Base-by-base conservation (phyloP, 768 basidiomycete species). In the Mycena maculata region DNA sequence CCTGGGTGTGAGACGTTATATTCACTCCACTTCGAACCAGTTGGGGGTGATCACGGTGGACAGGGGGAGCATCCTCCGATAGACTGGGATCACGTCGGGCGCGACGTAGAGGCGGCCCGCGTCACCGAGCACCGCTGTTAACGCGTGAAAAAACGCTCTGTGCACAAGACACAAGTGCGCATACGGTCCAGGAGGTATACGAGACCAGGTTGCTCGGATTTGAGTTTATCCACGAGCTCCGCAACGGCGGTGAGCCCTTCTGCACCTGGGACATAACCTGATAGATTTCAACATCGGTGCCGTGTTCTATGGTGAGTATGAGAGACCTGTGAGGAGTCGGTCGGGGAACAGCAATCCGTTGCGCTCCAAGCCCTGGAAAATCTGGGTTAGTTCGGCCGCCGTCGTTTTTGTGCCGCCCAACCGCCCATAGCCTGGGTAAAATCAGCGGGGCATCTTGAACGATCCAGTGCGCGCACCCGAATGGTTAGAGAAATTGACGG, bases 21-120 rank as follows among this genome's bases (percentile, higher is more conserved):
- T 90, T 77, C 76, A 96, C 95, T 99, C 97, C 67, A 92, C 93
- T 82, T 99, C 98, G 72, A 96, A 99, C 88, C 96, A 98, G 75
- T 99, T 99, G 0, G 98, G 98, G 0, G 98, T 95, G 70, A 98
- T 98, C 52, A 98, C 90, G 0, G 93, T 93, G 3, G 98, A 92
- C n/a, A 89, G 80, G n/a, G 88, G 83, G 1, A 97, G 83, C 80
- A 96, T 87, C 44, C 84, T 80, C 49, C 90, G 88, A 81, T 99
- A 99, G 41, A 94, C 85, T 1, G 95, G 94, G 65, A 99, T 83
- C 11, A 96, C 94, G 67, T 94, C 90, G 23, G 90, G 83, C 5
- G 95, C 87, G 23, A 98, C 96, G 72, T 99, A 99, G 16, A 99
- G 81, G 41, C 83, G 85, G 6, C 95, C 96, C 15, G 94, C 84